Evolutionary conservation across 139 green algal species (phyloP).

Genomic region (Picochlorum sp.): DNA sequence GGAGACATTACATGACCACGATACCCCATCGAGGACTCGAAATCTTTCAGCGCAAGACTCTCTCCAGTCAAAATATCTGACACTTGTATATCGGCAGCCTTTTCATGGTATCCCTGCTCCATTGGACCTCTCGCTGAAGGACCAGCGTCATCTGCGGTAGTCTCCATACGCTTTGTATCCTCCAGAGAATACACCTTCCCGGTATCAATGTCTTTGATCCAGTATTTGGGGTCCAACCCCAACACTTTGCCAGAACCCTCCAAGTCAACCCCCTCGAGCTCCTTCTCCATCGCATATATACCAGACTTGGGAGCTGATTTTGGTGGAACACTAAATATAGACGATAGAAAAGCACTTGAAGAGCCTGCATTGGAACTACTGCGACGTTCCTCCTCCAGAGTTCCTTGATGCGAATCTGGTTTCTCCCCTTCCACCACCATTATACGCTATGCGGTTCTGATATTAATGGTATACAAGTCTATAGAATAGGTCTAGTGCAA

Average conservation of each 20-base stretch:
- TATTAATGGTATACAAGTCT: no score
- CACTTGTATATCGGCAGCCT: slow-evolving; percentile 1
- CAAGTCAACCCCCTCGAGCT: slow-evolving; percentile 30
- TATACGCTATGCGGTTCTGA: no score
- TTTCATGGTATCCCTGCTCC: neutral
- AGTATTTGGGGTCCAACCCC: slow-evolving; percentile 29
- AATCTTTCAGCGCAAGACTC: slow-evolving; percentile 31
- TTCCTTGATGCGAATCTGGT: no score
- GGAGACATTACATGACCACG: neutral
- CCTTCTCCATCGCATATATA: slow-evolving; percentile 21
- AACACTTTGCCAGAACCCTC: slow-evolving; percentile 35
- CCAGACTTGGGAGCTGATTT: slow-evolving; percentile 16
- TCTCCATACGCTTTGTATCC: neutral
- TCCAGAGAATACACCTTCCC: slow-evolving; percentile 38
- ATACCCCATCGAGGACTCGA: slow-evolving; percentile 33
- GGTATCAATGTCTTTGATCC: slow-evolving; percentile 45
- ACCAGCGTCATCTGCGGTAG: neutral
- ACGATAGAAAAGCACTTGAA: neutral
- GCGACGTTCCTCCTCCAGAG: neutral
- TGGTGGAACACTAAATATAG: slow-evolving; percentile 26
- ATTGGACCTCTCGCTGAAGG: slow-evolving; percentile 8
- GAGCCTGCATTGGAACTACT: neutral
- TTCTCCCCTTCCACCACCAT: no score
- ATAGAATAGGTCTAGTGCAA: no score
- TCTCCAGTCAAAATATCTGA: slow-evolving; percentile 14